Evolutionary conservation across 139 green algal species (phyloP), one percentile per base, ranked within the genome.

Genomic region (Auxenochlorella protothecoides): DNA sequence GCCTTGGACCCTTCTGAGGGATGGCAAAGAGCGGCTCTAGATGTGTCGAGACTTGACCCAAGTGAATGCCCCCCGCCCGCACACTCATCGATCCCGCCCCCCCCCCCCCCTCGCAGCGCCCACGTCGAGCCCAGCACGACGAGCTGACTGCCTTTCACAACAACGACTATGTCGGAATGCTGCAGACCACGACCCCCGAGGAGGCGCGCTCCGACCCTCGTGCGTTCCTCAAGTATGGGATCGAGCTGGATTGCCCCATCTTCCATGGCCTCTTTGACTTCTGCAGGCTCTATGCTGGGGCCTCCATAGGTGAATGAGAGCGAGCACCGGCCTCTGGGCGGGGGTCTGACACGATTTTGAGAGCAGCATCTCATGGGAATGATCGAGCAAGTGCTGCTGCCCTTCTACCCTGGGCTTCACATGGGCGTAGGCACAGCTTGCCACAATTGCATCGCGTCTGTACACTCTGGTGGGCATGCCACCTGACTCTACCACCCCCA

Each of bases 101-200:
- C 13, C 51, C 56, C 16, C 54, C 55, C 14, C 16, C 57, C 53
- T 57, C 15, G 79, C 88, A 93, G 90, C 78, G 80, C 27, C 91
- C 93, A 0, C 78, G 89, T 5, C 87, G 87, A 52, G 87, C 87
- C 0, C 84, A 92, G 61, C 87, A 87, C 5, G 83, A 80, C 9
- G 89, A 96, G 74, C 78, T 99, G n/a, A 79, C 83, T 0, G 77
- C 90, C 60, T 99, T 97, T 76, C 94, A 99, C 81, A 80, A 72
- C 7, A 72, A 86, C 53, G 88, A 94, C 5, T 97, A 95, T 69
- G 74, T 96, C 2, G 76, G 92, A 27, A 96, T 97, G 74, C 77
- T 99, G 52, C 73, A 79, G 5, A 69, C 73, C 15, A 87, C 92
- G 4, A 93, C 85, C 3, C 86, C 89, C 0, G 87, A 95, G 53